phyloP scores from a whole-genome alignment of 2,329 filamentous ascomycete species.

The Cladosporium austrohemisphaericum region DNA sequence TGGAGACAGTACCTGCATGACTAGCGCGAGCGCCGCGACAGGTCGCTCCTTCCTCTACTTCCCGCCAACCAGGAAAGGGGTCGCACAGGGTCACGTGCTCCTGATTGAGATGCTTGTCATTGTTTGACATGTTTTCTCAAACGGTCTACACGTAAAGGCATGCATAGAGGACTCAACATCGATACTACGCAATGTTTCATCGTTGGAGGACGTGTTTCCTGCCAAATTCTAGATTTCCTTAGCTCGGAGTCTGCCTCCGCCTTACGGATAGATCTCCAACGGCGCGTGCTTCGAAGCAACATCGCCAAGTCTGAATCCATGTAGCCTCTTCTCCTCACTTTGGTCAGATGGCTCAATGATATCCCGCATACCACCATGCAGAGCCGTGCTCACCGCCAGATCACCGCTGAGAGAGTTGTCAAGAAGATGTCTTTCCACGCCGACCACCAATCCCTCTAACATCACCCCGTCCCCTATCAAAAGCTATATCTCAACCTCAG shows the following conservation, averaged over 20 bases:
- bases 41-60: no score
- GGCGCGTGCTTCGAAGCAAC: slow-evolving; percentile 1
- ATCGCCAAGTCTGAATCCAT: not conserved
- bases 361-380: slow-evolving; percentile 23
- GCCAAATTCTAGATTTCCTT: slow-evolving; percentile 5
- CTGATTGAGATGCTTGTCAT: no score
- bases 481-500: slow-evolving; percentile 50
- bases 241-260: slow-evolving; percentile 2
- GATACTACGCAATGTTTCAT: no score
- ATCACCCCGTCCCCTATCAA: slow-evolving; percentile 34
- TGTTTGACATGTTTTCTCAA: no score
- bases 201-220: not conserved
- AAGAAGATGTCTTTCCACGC: slow-evolving; percentile 25
- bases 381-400: slow-evolving; percentile 18
- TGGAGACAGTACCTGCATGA: no score
- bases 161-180: no score
- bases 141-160: no score
- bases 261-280: slow-evolving; percentile 4
- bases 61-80: not conserved
- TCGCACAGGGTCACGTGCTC: slow-evolving; percentile 1
- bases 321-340: no score
- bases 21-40: no score
- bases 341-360: slow-evolving; percentile 28
- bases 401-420: slow-evolving; percentile 11
- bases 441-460: slow-evolving; percentile 18